Percentiles rank a stretch among this genome's conserved stretches.
phyloP scores from a whole-genome alignment of 305 asterid genomes.

The Fraxinus sp. region DNA sequence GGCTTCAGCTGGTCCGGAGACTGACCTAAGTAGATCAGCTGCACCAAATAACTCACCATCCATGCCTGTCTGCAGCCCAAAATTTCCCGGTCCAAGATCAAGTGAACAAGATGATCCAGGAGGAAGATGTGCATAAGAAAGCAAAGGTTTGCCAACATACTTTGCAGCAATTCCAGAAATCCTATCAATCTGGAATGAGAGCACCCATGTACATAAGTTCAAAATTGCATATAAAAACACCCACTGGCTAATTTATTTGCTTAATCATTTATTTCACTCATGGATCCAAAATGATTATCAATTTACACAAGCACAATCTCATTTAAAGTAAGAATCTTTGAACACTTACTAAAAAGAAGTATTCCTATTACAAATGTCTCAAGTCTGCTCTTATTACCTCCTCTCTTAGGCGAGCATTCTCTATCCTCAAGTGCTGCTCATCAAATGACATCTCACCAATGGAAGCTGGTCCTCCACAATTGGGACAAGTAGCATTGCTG shows the following conservation, averaged over 20 bases:
- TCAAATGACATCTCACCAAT: constrained; percentile 94
- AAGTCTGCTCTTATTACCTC: constrained; percentile 49
- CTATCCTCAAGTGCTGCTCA: constrained; percentile 88
- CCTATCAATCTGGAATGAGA: constrained; percentile 62
- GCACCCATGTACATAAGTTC: background rate
- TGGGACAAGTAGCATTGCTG: constrained; percentile 76
- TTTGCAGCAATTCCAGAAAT: constrained; percentile 86
- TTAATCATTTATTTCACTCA: background rate
- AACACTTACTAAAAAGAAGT: background rate
- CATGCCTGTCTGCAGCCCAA: constrained; percentile 42
- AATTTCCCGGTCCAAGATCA: constrained; percentile 58
- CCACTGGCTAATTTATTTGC: background rate
- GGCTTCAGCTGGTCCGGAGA: constrained; percentile 64
- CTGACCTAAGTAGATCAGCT: constrained; percentile 64
- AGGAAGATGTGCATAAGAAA: constrained; percentile 55
- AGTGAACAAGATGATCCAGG: constrained; percentile 55
- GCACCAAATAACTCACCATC: constrained; percentile 59
- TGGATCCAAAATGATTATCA: background rate
- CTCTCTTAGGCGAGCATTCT: constrained; percentile 82
- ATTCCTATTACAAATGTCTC: background rate
- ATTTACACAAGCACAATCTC: background rate
- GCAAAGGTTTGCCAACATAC: constrained; percentile 77
- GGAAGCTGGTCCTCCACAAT: constrained; percentile 91
- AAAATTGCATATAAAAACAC: background rate
- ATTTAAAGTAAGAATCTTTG: background rate